These are phyloP conservation scores for Ophiognomonia clavigignenti-juglandacearum DNA, from an alignment of 2,329 filamentous ascomycete species.

Conservation along the genomic window DNA sequence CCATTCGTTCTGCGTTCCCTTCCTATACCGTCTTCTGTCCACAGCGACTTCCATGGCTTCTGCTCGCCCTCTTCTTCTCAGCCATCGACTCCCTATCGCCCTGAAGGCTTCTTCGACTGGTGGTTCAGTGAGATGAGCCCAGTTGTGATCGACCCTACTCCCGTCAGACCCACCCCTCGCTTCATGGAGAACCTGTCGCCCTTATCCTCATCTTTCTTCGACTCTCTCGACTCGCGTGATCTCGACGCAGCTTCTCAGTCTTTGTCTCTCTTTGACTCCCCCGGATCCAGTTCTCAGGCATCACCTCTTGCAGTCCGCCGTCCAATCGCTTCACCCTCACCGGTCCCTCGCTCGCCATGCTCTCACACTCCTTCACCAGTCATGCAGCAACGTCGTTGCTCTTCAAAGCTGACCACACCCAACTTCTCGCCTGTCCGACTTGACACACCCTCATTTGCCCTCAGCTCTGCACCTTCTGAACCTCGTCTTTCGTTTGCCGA, in stretches of 20 bases:
- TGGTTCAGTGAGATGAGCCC: background rate
- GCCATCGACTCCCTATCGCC: background rate
- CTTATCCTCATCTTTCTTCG: background rate
- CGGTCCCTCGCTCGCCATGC: background rate
- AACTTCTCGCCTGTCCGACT: background rate
- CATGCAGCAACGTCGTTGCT: background rate
- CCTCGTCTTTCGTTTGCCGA: background rate
- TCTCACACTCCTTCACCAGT: background rate
- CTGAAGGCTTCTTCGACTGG: background rate
- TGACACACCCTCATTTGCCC: no score
- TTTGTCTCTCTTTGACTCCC: slow-evolving; percentile 2
- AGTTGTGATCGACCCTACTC: background rate
- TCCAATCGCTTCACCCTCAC: background rate
- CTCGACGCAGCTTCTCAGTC: no score
- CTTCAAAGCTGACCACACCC: background rate
- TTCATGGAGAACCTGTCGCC: background rate
- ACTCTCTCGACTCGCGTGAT: no score
- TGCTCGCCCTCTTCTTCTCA: background rate
- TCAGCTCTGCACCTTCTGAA: no score
- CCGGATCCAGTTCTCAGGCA: no score
- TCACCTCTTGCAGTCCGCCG: background rate
- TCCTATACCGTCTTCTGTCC: background rate
- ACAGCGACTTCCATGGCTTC: background rate
- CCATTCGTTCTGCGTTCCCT: background rate
- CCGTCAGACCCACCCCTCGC: background rate